A percentile compares a stretch with the other conserved stretches of the same genome.
phyloP scores from a whole-genome alignment of 23 red algal genomes.

The Gracilaria gracilis region DNA sequence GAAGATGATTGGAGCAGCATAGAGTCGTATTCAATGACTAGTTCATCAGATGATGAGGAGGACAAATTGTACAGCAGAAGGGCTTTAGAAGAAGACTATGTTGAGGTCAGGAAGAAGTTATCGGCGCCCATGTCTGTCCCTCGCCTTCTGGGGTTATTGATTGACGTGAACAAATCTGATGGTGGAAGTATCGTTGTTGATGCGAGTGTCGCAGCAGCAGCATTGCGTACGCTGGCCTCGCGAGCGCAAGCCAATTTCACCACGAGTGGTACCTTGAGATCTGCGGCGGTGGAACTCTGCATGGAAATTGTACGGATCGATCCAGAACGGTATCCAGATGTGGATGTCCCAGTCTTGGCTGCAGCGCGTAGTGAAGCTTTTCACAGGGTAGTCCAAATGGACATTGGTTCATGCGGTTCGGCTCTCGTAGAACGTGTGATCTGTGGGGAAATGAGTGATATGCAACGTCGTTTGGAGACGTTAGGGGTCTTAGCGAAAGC shows the following conservation, averaged over 20 bases:
- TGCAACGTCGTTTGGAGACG: slow-evolving; percentile 38
- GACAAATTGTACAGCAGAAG: neutral
- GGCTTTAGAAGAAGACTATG: slow-evolving; percentile 1
- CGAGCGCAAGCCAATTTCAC: slow-evolving; percentile 47
- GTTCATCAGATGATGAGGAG: slow-evolving; percentile 20
- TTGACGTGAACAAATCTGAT: slow-evolving; percentile 43
- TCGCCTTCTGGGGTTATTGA: slow-evolving; percentile 21
- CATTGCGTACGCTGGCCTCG: slow-evolving; percentile 46
- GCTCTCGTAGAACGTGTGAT: slow-evolving; percentile 46
- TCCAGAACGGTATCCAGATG: slow-evolving; percentile 54
- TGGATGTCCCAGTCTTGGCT: slow-evolving; percentile 4
- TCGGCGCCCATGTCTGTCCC: slow-evolving; percentile 66
- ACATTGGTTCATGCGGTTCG: slow-evolving; percentile 54
- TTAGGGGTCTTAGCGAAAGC: slow-evolving; percentile 34
- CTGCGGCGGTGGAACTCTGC: slow-evolving; percentile 30
- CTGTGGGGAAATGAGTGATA: slow-evolving; percentile 38
- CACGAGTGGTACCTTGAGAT: slow-evolving; percentile 3
- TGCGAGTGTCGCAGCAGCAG: slow-evolving; percentile 26
- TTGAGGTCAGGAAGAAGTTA: slow-evolving; percentile 38
- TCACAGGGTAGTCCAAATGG: slow-evolving; percentile 42
- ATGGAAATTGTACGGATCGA: slow-evolving; percentile 49
- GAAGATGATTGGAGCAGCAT: slow-evolving; percentile 69
- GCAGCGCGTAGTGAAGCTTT: slow-evolving; percentile 25
- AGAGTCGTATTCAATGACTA: slow-evolving; percentile 40
- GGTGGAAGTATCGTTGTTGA: slow-evolving; percentile 41